These are phyloP conservation scores for Cardiospermum halicacabum DNA, from an alignment of 345 rosid genomes.

Conservation along the genomic window DNA sequence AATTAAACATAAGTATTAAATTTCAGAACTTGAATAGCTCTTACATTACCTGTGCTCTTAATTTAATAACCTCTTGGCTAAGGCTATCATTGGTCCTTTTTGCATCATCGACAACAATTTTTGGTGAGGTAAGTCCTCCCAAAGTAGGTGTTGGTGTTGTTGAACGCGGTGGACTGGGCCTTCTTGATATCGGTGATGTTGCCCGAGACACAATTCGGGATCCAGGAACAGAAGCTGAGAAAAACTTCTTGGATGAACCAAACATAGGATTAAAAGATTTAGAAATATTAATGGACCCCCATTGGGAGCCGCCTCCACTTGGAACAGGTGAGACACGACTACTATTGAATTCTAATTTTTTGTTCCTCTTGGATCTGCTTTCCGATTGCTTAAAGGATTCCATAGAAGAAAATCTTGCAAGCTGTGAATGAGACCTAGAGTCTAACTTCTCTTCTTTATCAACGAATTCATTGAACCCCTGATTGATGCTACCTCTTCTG, in stretches of 20 bases:
- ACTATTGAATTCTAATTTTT: conserved; percentile 85
- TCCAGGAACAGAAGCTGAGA: conserved; percentile 99
- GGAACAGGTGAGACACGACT: conserved; percentile 97
- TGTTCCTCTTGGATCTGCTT: conserved; percentile 66
- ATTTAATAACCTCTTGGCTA: conserved; percentile 81
- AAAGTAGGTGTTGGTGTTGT: conserved; percentile 97
- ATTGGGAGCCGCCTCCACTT: conserved; percentile 78
- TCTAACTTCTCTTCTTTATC: conserved; percentile 87
- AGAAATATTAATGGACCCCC: conserved; percentile 72
- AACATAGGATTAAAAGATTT: conserved; percentile 83
- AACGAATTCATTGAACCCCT: conserved; percentile 41
- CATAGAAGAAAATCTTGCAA: conserved; percentile 81
- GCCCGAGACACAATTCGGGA: conserved; percentile 98
- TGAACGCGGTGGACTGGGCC: conserved; percentile 94
- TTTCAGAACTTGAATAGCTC: background rate
- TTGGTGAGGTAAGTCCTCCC: conserved; percentile 83
- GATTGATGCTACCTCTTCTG: conserved; percentile 77
- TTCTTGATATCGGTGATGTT: conserved; percentile 95
- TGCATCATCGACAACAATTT: conserved; percentile 64
- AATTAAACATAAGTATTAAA: background rate
- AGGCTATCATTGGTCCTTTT: conserved; percentile 70
- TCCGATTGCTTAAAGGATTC: conserved; percentile 81
- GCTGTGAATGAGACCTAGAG: conserved; percentile 67
- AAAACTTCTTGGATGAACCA: conserved; percentile 92
- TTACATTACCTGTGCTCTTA: conserved; percentile 71